These are phyloP conservation scores for Fusarium gaditjirri DNA, from an alignment of 2,329 filamentous ascomycete genomes.

Conservation along the genomic window DNA sequence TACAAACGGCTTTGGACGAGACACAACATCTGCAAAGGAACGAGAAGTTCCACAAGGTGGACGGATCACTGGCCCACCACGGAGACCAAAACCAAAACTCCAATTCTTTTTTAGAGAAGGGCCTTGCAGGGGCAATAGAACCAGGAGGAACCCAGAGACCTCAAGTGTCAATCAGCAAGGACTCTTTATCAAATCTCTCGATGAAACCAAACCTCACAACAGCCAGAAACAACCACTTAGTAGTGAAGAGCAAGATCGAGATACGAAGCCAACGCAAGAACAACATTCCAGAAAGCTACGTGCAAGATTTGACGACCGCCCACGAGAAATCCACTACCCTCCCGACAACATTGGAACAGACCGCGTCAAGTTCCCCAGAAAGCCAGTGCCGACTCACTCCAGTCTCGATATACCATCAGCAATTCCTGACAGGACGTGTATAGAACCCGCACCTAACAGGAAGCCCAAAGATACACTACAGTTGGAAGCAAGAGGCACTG, in stretches of 20 bases:
- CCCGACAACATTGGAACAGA: background rate
- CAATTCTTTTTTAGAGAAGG: slow-evolving; percentile 53
- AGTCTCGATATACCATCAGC: background rate
- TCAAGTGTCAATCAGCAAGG: slow-evolving; percentile 12
- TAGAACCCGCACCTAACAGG: slow-evolving; percentile 27
- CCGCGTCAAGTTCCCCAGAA: slow-evolving; percentile 4
- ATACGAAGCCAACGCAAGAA: background rate
- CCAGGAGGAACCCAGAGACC: slow-evolving; percentile 20
- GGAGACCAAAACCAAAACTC: background rate
- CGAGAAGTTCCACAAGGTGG: background rate
- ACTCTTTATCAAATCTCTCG: slow-evolving; percentile 3
- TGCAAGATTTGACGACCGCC: slow-evolving; percentile 23
- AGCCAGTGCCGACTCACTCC: slow-evolving; percentile 6
- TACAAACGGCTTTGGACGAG: background rate
- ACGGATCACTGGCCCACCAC: background rate
- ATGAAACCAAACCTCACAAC: background rate
- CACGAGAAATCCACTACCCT: slow-evolving; percentile 19
- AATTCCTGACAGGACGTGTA: background rate
- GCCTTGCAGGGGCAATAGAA: slow-evolving; percentile 20
- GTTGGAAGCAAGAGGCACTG: background rate
- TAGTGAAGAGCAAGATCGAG: slow-evolving; percentile 3
- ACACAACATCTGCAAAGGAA: slow-evolving; percentile 3
- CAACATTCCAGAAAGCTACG: slow-evolving; percentile 1
- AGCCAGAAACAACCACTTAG: slow-evolving; percentile 6
- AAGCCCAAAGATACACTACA: background rate